These are phyloP conservation scores for Mycena indigotica DNA, from an alignment of 768 basidiomycete genomes.

Conservation along the genomic window DNA sequence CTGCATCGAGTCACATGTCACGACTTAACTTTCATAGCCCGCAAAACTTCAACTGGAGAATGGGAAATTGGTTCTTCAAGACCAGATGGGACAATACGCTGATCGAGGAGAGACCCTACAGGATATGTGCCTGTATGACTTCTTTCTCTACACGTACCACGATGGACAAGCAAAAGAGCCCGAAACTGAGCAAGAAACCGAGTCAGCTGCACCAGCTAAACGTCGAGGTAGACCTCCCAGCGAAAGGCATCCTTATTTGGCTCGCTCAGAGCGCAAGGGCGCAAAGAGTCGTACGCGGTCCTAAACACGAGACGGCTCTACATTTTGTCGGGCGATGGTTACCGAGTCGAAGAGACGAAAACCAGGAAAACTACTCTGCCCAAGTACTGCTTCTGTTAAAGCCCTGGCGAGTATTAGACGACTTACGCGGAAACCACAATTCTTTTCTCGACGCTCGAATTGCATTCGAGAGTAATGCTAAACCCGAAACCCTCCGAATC, in stretches of 20 bases:
- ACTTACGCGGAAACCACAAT: slow-evolving; percentile 24
- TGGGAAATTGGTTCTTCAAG: neutral
- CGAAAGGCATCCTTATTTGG: slow-evolving; percentile 23
- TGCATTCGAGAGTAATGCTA: slow-evolving; percentile 11
- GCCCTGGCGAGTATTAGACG: slow-evolving; percentile 37
- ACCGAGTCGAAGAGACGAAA: slow-evolving; percentile 24
- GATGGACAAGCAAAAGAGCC: too few species aligned
- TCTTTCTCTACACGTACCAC: slow-evolving; percentile 8
- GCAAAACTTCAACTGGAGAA: too few species aligned
- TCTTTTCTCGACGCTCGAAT: slow-evolving; percentile 29
- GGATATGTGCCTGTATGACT: neutral
- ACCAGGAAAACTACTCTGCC: slow-evolving; percentile 27
- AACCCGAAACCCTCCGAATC: slow-evolving; percentile 2
- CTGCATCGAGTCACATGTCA: too few species aligned
- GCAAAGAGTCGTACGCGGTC: slow-evolving; percentile 24
- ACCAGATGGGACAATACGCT: slow-evolving; percentile 23
- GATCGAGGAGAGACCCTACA: slow-evolving; percentile 18
- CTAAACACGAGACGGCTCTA: slow-evolving; percentile 36
- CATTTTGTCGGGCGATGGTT: slow-evolving; percentile 37
- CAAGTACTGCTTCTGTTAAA: slow-evolving; percentile 35
- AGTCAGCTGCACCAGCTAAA: too few species aligned
- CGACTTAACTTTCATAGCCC: too few species aligned
- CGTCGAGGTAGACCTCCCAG: slow-evolving; percentile 27
- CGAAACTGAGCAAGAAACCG: too few species aligned
- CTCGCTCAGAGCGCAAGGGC: slow-evolving; percentile 5